A percentile compares a stretch with the other conserved stretches of the same genome.
phyloP scores from a whole-genome alignment of 2,329 filamentous ascomycete species.

The Fusarium irregulare region DNA sequence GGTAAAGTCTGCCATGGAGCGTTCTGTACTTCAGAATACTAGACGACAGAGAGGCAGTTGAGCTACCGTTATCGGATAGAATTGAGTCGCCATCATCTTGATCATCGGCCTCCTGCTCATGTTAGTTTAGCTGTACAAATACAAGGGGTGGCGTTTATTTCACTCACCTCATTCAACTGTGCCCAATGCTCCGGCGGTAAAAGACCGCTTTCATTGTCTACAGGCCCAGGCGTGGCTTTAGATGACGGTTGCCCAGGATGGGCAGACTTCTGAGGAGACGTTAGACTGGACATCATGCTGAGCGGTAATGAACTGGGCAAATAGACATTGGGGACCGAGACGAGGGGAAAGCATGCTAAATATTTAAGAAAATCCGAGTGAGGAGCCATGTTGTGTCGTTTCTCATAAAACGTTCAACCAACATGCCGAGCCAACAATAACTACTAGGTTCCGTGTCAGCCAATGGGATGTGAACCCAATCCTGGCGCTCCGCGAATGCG shows the following conservation, averaged over 20 bases:
- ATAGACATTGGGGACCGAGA: no score
- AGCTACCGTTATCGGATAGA: background rate
- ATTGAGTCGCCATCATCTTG: background rate
- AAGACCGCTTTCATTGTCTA: background rate
- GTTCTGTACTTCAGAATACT: constrained; percentile 8
- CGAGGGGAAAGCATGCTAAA: no score
- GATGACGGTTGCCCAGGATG: accelerated
- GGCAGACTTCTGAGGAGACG: background rate
- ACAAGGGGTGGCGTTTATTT: accelerated
- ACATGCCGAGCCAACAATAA: background rate
- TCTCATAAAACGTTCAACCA: background rate
- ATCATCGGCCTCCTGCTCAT: background rate
- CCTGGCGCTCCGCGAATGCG: background rate
- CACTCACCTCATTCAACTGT: background rate
- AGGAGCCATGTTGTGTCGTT: background rate
- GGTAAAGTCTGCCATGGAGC: background rate
- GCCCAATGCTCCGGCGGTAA: background rate
- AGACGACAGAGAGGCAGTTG: background rate
- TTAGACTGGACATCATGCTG: background rate
- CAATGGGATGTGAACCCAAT: background rate
- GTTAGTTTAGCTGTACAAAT: accelerated
- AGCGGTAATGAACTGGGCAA: no score
- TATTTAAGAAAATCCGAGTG: background rate
- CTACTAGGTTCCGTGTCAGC: background rate
- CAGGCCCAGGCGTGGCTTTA: accelerated